Conservation (phyloP, 2,329 filamentous ascomycete species). For the Epichloe brachyelytri region DNA sequence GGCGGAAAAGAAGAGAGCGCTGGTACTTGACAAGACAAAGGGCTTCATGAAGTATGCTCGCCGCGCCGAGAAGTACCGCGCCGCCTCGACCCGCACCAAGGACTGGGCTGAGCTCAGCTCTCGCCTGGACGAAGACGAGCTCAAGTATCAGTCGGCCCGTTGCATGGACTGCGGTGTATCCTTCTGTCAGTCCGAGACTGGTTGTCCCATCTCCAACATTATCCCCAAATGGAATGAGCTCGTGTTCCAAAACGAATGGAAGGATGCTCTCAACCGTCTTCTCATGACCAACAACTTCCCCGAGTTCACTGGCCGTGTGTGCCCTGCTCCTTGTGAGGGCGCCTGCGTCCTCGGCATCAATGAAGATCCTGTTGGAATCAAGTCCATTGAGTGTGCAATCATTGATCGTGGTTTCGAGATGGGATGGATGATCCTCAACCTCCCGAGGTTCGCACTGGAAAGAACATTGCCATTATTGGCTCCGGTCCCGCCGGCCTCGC, state of each 20-base stretch:
- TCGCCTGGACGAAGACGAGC: constrained; percentile 81
- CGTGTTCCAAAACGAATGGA: constrained; percentile 66
- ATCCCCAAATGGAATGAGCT: constrained; percentile 95
- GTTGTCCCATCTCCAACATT: constrained; percentile 93
- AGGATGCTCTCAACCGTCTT: constrained; percentile 79
- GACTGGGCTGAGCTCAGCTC: constrained; percentile 89
- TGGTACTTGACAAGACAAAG: constrained; percentile 93
- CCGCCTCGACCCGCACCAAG: constrained; percentile 68
- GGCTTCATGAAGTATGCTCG: constrained; percentile 97
- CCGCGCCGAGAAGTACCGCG: constrained; percentile 85
- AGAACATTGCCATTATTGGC: constrained; percentile 78
- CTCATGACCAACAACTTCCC: constrained; percentile 98
- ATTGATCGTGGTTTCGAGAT: constrained; percentile 95
- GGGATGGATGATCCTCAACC: constrained; percentile 88
- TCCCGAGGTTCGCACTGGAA: constrained; percentile 70
- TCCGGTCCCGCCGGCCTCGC: constrained; percentile 88
- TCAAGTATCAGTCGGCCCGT: constrained; percentile 91
- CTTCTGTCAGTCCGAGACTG: constrained; percentile 93
- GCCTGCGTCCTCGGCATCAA: constrained; percentile 94
- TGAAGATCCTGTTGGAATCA: constrained; percentile 93
- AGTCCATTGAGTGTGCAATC: constrained; percentile 95
- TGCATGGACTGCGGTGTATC: constrained; percentile 99
- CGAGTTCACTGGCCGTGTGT: constrained; percentile 94
- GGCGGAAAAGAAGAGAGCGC: constrained; percentile 76
- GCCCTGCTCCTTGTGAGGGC: constrained; percentile 90